Base-by-base conservation (phyloP, 2,329 filamentous ascomycete species). In the Aspergillus felis region DNA sequence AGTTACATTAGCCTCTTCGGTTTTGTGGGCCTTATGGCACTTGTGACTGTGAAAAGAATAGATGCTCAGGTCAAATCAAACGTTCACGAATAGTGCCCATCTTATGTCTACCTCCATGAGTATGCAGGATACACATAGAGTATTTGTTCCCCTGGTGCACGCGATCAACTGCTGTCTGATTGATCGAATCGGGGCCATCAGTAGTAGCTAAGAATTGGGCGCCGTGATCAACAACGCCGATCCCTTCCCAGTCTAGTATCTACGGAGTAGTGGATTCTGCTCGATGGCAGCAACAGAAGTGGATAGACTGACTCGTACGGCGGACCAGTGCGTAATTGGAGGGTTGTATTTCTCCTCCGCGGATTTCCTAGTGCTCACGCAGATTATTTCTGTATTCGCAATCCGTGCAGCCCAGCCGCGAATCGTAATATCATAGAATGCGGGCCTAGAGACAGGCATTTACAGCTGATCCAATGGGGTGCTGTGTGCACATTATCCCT, bases 41-140 rank as follows among this genome's bases (percentile, higher is more conserved):
- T 27, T 60, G n/a, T 57, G 53, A 38, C 17, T 60, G 7, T 57
- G 57, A 25, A 22, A 24, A 14, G 32, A 20, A 32, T 20, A 28
- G 28, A 35, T 32, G 27, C 3, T 41, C 29, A 51, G 10, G 1
- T 22, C 35, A 35, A 29, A 22, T 38, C 29, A 22, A 50, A 22
- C 2, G 32, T 35, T 6, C 32, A 35, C 12, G 17, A 4, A 28
- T 28, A 28, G 7, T 38, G 32, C 5, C 14, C 32, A 5, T 17
- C 14, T 38, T 38, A 4, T 17, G 4, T 7, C 32, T 17, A 6
- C 1, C 32, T 35, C 14, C 5, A 17, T 35, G 32, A 6, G 12
- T 5, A 32, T 35, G 32, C 32, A 35, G 32, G 2, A 3, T 29
- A 29, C 28, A 35, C 4, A 35, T 12, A 14, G 4, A 14, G 1